Conservation (phyloP, 2,329 filamentous ascomycete species). For the Magnaporthiopsis incrustans region DNA sequence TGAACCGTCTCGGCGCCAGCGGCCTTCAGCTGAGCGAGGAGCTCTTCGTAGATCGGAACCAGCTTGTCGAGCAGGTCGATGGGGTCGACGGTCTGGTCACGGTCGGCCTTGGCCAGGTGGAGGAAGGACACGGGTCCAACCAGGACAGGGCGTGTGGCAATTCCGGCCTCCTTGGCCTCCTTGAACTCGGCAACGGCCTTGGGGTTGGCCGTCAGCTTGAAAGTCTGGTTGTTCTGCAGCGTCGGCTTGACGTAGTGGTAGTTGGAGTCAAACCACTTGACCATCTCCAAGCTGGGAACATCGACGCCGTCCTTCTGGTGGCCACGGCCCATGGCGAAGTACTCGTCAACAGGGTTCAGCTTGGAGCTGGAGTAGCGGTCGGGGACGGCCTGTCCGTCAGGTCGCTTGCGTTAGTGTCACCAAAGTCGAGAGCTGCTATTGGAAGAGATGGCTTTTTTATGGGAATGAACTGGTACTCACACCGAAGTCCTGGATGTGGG, state of each 20-base stretch:
- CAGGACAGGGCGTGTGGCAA: slow-evolving; percentile 86
- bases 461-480: slow-evolving; percentile 43
- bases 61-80: slow-evolving; percentile 92
- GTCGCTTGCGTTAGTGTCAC: background rate
- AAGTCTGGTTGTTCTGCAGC: slow-evolving; percentile 91
- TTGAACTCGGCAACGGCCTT: slow-evolving; percentile 93
- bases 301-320: slow-evolving; percentile 93
- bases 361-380: slow-evolving; percentile 89
- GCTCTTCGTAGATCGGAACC: slow-evolving; percentile 87
- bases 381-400: slow-evolving; percentile 60
- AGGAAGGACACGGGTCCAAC: slow-evolving; percentile 97
- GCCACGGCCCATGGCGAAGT: slow-evolving; percentile 99
- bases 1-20: slow-evolving; percentile 95
- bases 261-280: slow-evolving; percentile 99
- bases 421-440: background rate
- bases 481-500: slow-evolving; percentile 97
- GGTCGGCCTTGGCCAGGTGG: slow-evolving; percentile 94
- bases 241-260: slow-evolving; percentile 99
- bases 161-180: slow-evolving; percentile 96
- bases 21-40: slow-evolving; percentile 86
- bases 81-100: slow-evolving; percentile 84
- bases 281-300: slow-evolving; percentile 95
- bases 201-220: slow-evolving; percentile 74
- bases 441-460: background rate
- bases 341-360: slow-evolving; percentile 85